Evolutionary conservation across 164 flowering plant species (phyloP).

Genomic region (Annona cherimola): DNA sequence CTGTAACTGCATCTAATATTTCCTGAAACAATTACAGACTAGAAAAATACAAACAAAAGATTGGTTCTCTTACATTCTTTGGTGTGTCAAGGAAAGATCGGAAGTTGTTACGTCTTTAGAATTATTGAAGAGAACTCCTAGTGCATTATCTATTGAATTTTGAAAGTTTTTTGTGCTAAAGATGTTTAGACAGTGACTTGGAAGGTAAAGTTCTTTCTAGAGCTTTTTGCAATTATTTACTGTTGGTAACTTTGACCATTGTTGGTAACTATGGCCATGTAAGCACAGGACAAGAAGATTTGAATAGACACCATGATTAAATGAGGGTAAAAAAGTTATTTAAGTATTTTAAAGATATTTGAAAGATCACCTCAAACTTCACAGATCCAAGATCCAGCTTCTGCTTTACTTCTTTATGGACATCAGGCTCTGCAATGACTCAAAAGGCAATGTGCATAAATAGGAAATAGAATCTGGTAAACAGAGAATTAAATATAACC

Average conservation of each 20-base stretch:
- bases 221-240: too few species aligned
- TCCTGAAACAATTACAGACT: neutral
- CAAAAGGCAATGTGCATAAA: neutral
- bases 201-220: neutral
- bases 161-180: neutral
- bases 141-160: neutral
- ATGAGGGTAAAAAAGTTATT: too few species aligned
- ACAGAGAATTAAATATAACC: too few species aligned
- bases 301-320: too few species aligned
- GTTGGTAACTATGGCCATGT: too few species aligned
- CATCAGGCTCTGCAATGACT: conserved; percentile 78
- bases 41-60: neutral
- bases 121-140: neutral
- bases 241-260: too few species aligned
- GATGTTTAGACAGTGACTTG: neutral
- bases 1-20: too few species aligned
- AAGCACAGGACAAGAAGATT: too few species aligned
- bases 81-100: neutral
- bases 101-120: too few species aligned
- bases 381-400: conserved; percentile 88
- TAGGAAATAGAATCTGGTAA: neutral
- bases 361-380: conserved; percentile 74
- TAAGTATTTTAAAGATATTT: too few species aligned
- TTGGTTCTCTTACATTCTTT: neutral
- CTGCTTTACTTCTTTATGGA: conserved; percentile 89